Base-by-base conservation (phyloP, 805 yeast genomes). In the Candida ponderosae region DNA sequence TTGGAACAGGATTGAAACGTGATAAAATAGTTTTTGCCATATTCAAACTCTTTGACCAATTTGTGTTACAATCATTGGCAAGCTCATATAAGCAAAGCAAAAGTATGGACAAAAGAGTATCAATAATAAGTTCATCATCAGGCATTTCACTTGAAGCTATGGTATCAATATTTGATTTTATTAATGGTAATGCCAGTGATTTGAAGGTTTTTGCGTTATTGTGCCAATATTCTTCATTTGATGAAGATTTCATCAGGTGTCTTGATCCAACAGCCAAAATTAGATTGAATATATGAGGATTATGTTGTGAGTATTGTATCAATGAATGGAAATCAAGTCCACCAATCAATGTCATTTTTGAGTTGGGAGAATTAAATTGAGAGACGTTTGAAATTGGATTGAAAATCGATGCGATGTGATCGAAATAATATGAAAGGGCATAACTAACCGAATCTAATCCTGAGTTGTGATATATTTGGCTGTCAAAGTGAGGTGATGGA, bases 331-430 rank as follows among this genome's bases (percentile, higher is more conserved):
- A 31, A 33, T 39, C 36, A 9, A 36, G 14, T 15, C 28, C 9
- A 24, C 6, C 9, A 11, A 24, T 24, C 13, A 24, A 24, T 11
- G 10, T 24, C 13, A n/a, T 9, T 11, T 24, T 13, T 24, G 27
- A 24, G 13, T 24, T 6, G 5, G 27, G 13, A 13, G 13, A 24
- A 24, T 21, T 21, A 10, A 21, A 8, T 8, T 21, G 24, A 8
- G 7, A 10, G 10, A 21, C 10, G 24, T 21, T 21, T 21, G 24
- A 21, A 8, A 24, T 36, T 3, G 43, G 43, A 29, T 34, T 36
- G 31, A 40, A 40, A 10, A 40, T 40, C 10, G 43, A 40, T 10
- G 39, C 32, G 26, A 40, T 31, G 11, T 37, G 19, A 14, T 40
- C 36, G 11, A 34, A 18, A 18, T 40, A 40, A 20, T 36, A 40